Percentiles rank a stretch among this genome's conserved stretches.
Evolutionary conservation across 257 asterid genomes (phyloP).

Genomic region (Orobanche coerulescens): DNA sequence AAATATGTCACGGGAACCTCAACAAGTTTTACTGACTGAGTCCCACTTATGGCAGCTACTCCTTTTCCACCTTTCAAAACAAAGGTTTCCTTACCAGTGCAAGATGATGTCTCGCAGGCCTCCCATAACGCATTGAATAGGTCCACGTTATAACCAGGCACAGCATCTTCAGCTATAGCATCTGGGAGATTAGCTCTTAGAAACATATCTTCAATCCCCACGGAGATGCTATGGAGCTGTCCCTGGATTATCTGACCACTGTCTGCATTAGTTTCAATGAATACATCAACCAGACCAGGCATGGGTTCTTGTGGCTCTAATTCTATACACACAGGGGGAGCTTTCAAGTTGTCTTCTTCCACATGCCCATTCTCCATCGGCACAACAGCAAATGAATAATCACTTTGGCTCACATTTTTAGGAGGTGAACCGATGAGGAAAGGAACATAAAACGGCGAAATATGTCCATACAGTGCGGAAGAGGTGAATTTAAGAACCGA

Average conservation of each 20-base stretch:
- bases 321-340: conserved; percentile 60
- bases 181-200: conserved; percentile 69
- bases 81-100: conserved; percentile 76
- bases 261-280: conserved; percentile 68
- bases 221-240: conserved; percentile 62
- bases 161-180: conserved; percentile 38
- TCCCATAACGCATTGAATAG: conserved; percentile 89
- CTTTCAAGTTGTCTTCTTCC: conserved; percentile 45
- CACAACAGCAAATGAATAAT: conserved; percentile 61
- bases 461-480: conserved; percentile 70
- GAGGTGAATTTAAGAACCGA: conserved; percentile 66
- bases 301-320: conserved; percentile 87
- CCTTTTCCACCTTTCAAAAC: conserved; percentile 86
- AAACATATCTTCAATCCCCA: conserved; percentile 97
- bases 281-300: conserved; percentile 76
- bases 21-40: conserved; percentile 76
- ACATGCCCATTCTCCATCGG: conserved; percentile 49
- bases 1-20: conserved; percentile 52
- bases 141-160: conserved; percentile 40
- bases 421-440: conserved; percentile 65
- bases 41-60: conserved; percentile 69
- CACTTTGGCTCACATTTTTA: conserved; percentile 34
- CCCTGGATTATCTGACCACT: conserved; percentile 67
- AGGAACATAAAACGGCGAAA: conserved; percentile 60
- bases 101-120: conserved; percentile 75